A percentile compares a stretch with the other conserved stretches of the same genome.
phyloP scores from a whole-genome alignment of 2,329 filamentous ascomycete species.

The Zarea fungicola region DNA sequence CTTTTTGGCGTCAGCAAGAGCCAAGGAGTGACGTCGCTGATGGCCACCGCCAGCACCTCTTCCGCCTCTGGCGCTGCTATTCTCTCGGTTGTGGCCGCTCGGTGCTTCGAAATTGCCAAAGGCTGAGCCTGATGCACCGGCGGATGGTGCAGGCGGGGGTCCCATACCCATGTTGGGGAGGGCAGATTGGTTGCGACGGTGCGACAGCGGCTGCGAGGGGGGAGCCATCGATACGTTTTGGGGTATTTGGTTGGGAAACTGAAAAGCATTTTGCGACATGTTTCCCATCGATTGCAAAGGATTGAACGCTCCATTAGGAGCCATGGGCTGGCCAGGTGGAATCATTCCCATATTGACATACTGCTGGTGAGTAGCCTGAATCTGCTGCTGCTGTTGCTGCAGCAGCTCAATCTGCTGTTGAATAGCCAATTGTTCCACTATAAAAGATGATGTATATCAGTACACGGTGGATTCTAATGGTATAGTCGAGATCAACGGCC shows the following conservation, averaged over 20 bases:
- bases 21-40: constrained; percentile 89
- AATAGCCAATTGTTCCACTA: constrained; percentile 96
- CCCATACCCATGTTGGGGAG: constrained; percentile 89
- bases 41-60: constrained; percentile 64
- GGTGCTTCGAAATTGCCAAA: constrained; percentile 76
- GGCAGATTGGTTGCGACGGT: constrained; percentile 97
- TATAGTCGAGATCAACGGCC: neutral
- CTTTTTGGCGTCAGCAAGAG: constrained; percentile 93
- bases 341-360: constrained; percentile 98
- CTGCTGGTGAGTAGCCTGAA: constrained; percentile 93
- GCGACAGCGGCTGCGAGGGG: constrained; percentile 72
- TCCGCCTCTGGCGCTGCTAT: constrained; percentile 39
- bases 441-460: constrained; percentile 14
- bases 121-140: constrained; percentile 71
- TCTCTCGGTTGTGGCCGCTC: constrained; percentile 58
- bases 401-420: constrained; percentile 97
- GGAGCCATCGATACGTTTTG: constrained; percentile 70
- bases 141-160: constrained; percentile 83
- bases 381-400: constrained; percentile 96
- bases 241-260: constrained; percentile 76
- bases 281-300: constrained; percentile 76
- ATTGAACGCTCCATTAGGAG: constrained; percentile 65
- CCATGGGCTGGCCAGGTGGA: constrained; percentile 71
- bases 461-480: neutral
- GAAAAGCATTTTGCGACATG: constrained; percentile 77